These are phyloP conservation scores for Sporisorium iseilematis-ciliati DNA, from an alignment of 1,284 basidiomycete genomes.

Conservation along the genomic window DNA sequence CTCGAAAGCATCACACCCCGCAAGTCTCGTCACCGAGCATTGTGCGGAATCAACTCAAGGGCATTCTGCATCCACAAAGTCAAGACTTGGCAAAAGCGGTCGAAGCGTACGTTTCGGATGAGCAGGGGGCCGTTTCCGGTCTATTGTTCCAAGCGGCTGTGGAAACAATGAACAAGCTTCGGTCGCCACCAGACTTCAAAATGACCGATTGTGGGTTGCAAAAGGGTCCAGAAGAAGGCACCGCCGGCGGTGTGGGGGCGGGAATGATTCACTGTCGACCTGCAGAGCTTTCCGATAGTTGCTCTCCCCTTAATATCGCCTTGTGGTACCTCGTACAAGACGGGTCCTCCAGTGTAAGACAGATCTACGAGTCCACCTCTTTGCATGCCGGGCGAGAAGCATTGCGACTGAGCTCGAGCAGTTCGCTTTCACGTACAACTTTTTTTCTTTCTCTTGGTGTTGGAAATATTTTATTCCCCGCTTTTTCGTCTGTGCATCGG, in stretches of 20 bases:
- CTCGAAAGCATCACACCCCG: too few species aligned
- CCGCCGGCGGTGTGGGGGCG: not conserved
- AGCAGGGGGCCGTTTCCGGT: not conserved
- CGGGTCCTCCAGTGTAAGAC: too few species aligned
- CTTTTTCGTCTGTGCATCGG: not conserved
- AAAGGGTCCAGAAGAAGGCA: not conserved
- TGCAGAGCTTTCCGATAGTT: too few species aligned
- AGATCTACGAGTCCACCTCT: not conserved
- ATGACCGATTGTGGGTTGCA: not conserved
- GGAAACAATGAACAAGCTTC: not conserved
- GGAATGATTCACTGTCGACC: not conserved
- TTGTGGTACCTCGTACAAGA: not conserved
- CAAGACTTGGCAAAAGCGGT: not conserved
- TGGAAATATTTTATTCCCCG: not conserved
- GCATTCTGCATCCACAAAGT: not conserved
- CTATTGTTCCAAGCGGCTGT: not conserved
- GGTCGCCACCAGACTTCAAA: not conserved
- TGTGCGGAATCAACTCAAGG: slow-evolving; percentile 1
- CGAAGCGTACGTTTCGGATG: not conserved
- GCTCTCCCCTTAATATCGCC: too few species aligned
- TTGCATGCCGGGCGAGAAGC: not conserved
- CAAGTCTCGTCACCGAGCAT: not conserved
- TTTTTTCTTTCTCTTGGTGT: not conserved
- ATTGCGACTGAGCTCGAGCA: not conserved
- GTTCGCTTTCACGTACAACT: slow-evolving; percentile 5